Evolutionary conservation across 306 rosid genomes (phyloP), one percentile per base, ranked within the genome.

Genomic region (Vachellia collinsii): DNA sequence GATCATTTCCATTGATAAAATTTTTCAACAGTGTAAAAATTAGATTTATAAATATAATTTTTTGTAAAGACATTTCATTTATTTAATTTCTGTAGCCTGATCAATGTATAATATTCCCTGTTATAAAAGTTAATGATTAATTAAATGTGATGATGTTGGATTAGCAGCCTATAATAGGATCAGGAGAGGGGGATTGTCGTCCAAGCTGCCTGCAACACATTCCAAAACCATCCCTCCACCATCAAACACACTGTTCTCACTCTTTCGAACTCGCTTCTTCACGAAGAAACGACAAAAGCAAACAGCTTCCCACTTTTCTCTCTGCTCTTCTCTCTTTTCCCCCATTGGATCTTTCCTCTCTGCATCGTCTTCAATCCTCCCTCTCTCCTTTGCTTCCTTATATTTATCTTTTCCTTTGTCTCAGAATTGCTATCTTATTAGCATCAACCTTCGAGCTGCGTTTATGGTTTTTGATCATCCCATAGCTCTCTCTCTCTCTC

Each of bases 211-310:
- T 36, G 22, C 36, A 70, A 62, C 61, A 63, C 76, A 37, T 76
- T 68, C 74, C 51, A 77, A 48, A 77, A 41, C 39, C 72, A 76
- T 54, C 50, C 11, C 47, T 42, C 72, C 58, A 48, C 6, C 47
- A 69, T 22, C 22, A 2, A 42, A 41, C 41, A 37, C 54, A 38
- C 46, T 54, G 62, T 50, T 50, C 59, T 67, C 69, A 61, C 64
- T 58, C 73, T 83, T 87, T 81, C 83, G 54, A 70, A 64, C 70
- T 87, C 88, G 51, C 93, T 89, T 92, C 88, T 39, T 80, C 69
- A 46, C 81, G 86, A 88, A 87, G 93, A 78, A 92, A 90, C 92
- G 76, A 87, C 87, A 84, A 70, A 78, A 69, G 54, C 67, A 74
- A 82, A 29, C 69, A 59, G 88, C 84, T 83, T 78, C 80, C 86